Conservation (phyloP, 2,329 filamentous ascomycete genomes). For the Ceratocystis variospora region DNA sequence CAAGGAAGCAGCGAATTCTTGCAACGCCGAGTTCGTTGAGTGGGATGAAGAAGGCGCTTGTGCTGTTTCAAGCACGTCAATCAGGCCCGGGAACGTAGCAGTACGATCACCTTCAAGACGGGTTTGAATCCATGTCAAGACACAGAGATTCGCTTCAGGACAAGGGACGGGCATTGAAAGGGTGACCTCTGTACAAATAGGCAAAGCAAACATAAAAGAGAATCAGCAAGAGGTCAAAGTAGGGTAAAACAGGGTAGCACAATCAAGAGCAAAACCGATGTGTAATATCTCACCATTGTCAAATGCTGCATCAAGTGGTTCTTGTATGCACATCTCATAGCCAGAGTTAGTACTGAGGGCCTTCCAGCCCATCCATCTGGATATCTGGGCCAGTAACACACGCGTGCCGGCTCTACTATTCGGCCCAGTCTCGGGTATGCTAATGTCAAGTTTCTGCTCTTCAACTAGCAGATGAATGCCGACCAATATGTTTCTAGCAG, state of each 20-base stretch:
- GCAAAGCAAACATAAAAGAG: neutral
- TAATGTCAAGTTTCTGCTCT: slow-evolving; percentile 68
- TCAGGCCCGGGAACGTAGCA: slow-evolving; percentile 31
- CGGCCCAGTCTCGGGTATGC: slow-evolving; percentile 32
- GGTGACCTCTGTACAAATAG: slow-evolving; percentile 23
- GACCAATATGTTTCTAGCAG: slow-evolving; percentile 55
- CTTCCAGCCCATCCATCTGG: slow-evolving; percentile 65
- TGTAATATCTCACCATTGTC: slow-evolving; percentile 28
- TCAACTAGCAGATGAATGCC: slow-evolving; percentile 78
- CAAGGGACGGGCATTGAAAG: slow-evolving; percentile 23
- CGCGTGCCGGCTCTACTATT: slow-evolving; percentile 41
- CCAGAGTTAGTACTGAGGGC: slow-evolving; percentile 29
- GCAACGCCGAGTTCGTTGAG: neutral
- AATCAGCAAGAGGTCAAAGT: neutral
- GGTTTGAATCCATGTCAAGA: slow-evolving; percentile 42
- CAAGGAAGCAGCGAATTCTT: slow-evolving; percentile 25
- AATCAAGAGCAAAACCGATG: neutral
- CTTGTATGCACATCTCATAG: slow-evolving; percentile 42
- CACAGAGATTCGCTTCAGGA: slow-evolving; percentile 26
- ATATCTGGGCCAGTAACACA: slow-evolving; percentile 67
- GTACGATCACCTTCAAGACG: slow-evolving; percentile 30
- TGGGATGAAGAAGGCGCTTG: neutral
- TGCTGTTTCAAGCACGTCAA: slow-evolving; percentile 27
- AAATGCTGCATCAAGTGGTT: slow-evolving; percentile 30
- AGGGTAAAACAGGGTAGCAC: neutral